Conservation (phyloP, 179 eudicot genomes). For the Beta corolliflora region DNA sequence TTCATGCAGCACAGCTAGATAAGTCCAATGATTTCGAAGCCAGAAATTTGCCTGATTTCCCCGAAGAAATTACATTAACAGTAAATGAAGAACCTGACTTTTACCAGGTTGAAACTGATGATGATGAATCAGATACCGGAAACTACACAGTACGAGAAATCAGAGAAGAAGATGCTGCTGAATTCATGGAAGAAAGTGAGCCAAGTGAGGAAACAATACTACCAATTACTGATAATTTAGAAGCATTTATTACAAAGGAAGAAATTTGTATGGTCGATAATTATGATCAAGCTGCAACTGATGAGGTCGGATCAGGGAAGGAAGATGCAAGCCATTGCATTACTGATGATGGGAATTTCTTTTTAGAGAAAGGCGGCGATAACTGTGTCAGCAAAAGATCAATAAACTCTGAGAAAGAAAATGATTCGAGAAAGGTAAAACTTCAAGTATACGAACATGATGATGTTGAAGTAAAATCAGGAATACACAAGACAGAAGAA, state of each 20-base stretch:
- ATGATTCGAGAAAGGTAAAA: conserved; percentile 17
- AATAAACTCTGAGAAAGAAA: conserved; percentile 25
- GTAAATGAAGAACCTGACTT: conserved; percentile 18
- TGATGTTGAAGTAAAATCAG: conserved; percentile 19
- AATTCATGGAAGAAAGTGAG: conserved; percentile 3
- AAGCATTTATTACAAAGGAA: background rate
- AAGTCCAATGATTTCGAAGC: conserved; percentile 10
- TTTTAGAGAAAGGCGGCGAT: background rate
- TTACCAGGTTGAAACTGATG: conserved; percentile 16
- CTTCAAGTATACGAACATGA: conserved; percentile 16
- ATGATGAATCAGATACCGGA: conserved; percentile 18
- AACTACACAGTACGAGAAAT: background rate
- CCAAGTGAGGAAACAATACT: conserved; percentile 5
- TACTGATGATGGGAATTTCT: background rate
- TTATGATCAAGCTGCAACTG: background rate
- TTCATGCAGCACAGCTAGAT: background rate
- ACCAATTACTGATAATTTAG: background rate
- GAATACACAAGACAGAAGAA: conserved; percentile 25
- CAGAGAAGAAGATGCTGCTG: conserved; percentile 5
- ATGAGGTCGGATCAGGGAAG: conserved; percentile 14
- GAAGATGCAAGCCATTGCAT: conserved; percentile 1
- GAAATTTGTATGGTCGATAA: background rate
- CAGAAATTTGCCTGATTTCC: background rate
- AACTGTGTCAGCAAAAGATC: background rate
- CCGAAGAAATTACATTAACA: conserved; percentile 11